Evolutionary conservation across 176 grass and related monocot genomes (phyloP).

Genomic region (Poa annua): DNA sequence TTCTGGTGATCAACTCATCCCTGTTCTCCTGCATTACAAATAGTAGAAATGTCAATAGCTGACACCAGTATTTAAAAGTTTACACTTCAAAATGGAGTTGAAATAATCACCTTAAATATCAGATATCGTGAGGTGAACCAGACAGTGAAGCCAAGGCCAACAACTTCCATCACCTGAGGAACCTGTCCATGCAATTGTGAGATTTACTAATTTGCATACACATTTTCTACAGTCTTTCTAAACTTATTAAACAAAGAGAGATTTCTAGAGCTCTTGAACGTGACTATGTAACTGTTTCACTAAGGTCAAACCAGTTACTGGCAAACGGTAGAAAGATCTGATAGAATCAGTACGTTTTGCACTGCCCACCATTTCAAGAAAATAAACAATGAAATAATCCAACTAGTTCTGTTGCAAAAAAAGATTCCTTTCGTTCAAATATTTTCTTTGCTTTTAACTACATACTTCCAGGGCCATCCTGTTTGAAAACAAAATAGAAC

Average conservation of each 20-base stretch:
- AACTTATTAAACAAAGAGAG: not conserved
- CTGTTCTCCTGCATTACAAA: constrained; percentile 59
- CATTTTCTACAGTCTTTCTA: not conserved
- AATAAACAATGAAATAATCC: not conserved
- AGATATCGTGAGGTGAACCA: constrained; percentile 91
- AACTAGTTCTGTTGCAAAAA: not conserved
- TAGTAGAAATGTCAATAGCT: not conserved
- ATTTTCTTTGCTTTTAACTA: no score
- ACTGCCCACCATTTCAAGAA: not conserved
- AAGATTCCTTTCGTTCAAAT: not conserved
- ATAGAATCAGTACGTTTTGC: not conserved
- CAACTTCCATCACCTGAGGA: constrained; percentile 88
- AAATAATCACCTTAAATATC: constrained; percentile 73
- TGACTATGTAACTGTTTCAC: not conserved
- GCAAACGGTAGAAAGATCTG: not conserved
- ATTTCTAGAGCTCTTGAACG: not conserved
- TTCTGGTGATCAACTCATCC: constrained; percentile 56
- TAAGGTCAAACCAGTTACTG: not conserved
- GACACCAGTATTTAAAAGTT: not conserved
- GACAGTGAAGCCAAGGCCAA: constrained; percentile 83
- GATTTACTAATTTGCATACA: not conserved
- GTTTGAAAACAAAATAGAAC: no score
- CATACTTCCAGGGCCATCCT: no score
- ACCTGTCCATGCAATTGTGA: constrained; percentile 44
- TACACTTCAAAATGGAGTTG: not conserved